Evolutionary conservation across 768 basidiomycete species (phyloP).

Genomic region (Xerocomellus chrysenteron): DNA sequence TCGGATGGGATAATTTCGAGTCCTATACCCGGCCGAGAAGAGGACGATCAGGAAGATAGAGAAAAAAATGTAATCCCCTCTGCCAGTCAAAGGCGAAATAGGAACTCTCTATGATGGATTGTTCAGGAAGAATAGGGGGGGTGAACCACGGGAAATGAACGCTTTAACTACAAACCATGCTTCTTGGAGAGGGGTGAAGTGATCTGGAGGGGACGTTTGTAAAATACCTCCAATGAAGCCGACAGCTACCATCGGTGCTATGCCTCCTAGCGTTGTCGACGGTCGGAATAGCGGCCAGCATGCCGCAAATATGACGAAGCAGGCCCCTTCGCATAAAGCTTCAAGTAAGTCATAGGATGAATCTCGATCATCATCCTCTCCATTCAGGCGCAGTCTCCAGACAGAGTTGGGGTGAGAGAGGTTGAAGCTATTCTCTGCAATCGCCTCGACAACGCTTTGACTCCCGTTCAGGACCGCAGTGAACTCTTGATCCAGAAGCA

Average conservation of each 20-base stretch:
- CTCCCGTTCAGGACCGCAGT: not conserved
- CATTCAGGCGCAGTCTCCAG: too few species aligned
- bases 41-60: not conserved
- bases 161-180: not conserved
- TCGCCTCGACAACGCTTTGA: slow-evolving; percentile 1
- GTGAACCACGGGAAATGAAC: not conserved
- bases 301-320: not conserved
- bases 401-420: not conserved
- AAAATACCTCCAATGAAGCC: not conserved
- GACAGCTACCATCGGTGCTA: too few species aligned
- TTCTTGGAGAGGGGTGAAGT: not conserved
- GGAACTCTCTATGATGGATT: not conserved
- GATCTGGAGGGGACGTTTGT: not conserved
- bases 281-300: not conserved
- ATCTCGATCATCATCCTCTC: not conserved
- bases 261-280: not conserved
- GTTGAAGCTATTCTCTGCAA: slow-evolving; percentile 2
- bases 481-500: slow-evolving; percentile 3
- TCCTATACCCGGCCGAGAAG: not conserved
- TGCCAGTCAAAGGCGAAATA: too few species aligned
- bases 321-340: not conserved
- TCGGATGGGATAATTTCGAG: not conserved
- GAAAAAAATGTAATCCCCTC: not conserved
- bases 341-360: not conserved
- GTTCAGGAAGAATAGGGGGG: not conserved